Conservation (phyloP, 2,329 filamentous ascomycete species). For the Fusarium illudens region DNA sequence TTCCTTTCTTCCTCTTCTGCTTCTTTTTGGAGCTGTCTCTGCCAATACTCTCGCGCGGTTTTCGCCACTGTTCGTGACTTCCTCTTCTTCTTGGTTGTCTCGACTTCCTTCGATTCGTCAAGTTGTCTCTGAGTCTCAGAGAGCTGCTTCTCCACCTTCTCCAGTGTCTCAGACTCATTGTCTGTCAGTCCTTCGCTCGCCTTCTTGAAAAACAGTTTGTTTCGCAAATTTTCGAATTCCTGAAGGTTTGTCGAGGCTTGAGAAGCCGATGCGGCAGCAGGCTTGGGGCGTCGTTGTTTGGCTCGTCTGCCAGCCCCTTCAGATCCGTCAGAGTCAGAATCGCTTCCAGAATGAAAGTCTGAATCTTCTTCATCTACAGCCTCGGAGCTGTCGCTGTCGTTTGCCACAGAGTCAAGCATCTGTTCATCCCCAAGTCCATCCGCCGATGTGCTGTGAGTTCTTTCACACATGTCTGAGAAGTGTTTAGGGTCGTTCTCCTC, state of each 20-base stretch:
- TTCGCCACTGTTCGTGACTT: background rate
- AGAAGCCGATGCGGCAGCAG: fast-evolving
- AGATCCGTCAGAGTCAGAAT: background rate
- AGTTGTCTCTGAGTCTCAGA: background rate
- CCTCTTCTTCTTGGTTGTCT: background rate
- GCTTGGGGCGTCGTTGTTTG: background rate
- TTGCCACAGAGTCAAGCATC: background rate
- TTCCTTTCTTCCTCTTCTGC: background rate
- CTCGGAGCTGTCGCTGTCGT: background rate
- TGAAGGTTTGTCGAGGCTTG: fast-evolving
- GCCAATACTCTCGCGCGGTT: background rate
- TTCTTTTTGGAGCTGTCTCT: background rate
- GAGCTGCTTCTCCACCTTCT: background rate
- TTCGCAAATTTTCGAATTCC: background rate
- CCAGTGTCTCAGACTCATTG: fast-evolving
- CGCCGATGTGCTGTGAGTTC: fast-evolving
- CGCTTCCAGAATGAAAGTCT: background rate
- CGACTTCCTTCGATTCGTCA: background rate
- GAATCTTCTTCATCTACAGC: background rate
- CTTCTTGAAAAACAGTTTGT: fast-evolving
- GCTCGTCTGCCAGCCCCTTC: background rate
- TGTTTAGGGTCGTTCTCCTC: background rate
- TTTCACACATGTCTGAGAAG: background rate
- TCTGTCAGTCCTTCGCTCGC: fast-evolving
- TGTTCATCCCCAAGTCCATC: background rate